Base-by-base conservation (phyloP, 441 rosid genomes). In the Populus tomentosa region DNA sequence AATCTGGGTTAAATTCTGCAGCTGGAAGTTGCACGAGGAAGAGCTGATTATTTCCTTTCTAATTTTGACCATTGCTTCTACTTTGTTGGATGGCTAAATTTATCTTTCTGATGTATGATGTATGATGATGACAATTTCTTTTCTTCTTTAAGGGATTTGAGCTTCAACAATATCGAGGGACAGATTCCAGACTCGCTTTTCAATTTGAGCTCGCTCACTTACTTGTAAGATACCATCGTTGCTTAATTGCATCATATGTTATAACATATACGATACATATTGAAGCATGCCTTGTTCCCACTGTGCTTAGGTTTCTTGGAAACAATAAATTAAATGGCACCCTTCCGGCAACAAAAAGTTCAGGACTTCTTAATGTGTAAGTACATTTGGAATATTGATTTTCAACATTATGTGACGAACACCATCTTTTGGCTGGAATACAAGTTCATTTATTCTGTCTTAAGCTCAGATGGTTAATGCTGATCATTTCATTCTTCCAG, bases 281-380 rank as follows among this genome's bases (percentile, higher is more conserved):
- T 35, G 32, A 75, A 67, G 30, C 8, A 66, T 42, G 67, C 59
- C 5, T 16, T 42, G 35, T 75, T 75, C 10, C 72, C 69, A 79
- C 78, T 38, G 30, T 78, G 23, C 64, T 42, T 83, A 93, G 98
- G 88, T 90, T 90, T 87, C 87, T 89, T 73, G 93, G 91, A 71
- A 85, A 88, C 70, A 89, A 89, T 77, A 81, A 71, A 69, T 70
- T 93, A 76, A 85, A 67, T 70, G 96, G 96, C 76, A 76, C 85
- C 66, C 84, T 93, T 40, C 92, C 96, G 56, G 36, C 66, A 74
- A 82, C 72, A 64, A 93, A 90, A 75, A 85, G 86, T 80, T 10
- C 85, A 69, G 62, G 73, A 61, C 94, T 94, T 76, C 67, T 7
- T 70, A 84, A 84, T 64, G 74, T 94, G 98, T 94, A 77, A 85